phyloP scores from a whole-genome alignment of 345 rosid species.

The Lumnitzera littorea region DNA sequence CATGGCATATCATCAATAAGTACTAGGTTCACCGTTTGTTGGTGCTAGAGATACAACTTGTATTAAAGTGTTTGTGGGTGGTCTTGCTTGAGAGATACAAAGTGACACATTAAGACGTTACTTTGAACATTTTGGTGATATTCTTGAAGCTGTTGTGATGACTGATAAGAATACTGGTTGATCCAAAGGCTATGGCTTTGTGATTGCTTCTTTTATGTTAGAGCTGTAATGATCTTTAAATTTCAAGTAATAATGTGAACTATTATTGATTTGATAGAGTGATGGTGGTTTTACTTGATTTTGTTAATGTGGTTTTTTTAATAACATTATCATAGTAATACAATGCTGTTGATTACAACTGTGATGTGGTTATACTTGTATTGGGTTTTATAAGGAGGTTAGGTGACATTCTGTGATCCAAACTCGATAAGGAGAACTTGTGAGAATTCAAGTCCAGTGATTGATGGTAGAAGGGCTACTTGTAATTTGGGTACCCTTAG shows the following conservation, averaged over 20 bases:
- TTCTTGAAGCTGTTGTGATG: constrained; percentile 95
- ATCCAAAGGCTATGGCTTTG: constrained; percentile 98
- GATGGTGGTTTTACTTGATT: not conserved
- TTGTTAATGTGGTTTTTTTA: no score
- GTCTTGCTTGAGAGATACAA: constrained; percentile 92
- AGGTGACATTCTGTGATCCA: constrained; percentile 15
- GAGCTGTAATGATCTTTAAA: no score
- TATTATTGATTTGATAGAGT: not conserved
- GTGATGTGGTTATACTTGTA: constrained; percentile 17
- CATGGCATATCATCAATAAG: constrained; percentile 68
- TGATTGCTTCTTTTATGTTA: constrained; percentile 32
- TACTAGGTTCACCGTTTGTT: constrained; percentile 34
- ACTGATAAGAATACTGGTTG: constrained; percentile 93
- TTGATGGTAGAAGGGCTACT: constrained; percentile 35
- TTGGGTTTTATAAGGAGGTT: constrained; percentile 10
- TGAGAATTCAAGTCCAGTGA: constrained; percentile 28
- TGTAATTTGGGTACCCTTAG: constrained; percentile 33
- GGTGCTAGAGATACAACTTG: constrained; percentile 86
- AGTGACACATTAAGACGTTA: constrained; percentile 87
- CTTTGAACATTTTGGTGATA: constrained; percentile 84
- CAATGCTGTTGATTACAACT: constrained; percentile 10
- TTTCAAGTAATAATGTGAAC: no score
- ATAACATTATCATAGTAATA: constrained; percentile 4
- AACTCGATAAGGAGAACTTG: constrained; percentile 27
- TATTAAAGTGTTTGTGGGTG: constrained; percentile 87